A percentile compares a stretch with the other conserved stretches of the same genome.
Conservation (phyloP, 2,329 filamentous ascomycete genomes). For the Scedosporium minutisporum region DNA sequence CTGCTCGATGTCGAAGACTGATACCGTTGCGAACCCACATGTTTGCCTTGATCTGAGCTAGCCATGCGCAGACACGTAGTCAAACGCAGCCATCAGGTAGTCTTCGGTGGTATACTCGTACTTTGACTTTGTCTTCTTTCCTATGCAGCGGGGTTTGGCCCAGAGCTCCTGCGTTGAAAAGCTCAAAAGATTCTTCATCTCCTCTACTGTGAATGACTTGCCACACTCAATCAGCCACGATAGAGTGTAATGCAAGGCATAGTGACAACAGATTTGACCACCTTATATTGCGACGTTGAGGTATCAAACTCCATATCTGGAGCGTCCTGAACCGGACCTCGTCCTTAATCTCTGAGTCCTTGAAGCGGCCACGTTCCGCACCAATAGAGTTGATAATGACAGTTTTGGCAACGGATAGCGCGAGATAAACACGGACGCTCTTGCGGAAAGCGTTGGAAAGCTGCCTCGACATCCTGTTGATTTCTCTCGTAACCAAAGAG, state of each 20-base stretch:
- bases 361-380: conserved; percentile 74
- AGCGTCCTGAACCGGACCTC: conserved; percentile 74
- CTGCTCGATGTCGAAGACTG: conserved; percentile 88
- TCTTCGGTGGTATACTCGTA: conserved; percentile 59
- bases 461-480: conserved; percentile 83
- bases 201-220: conserved; percentile 59
- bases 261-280: conserved; percentile 86
- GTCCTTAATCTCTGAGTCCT: conserved; percentile 78
- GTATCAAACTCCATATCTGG: conserved; percentile 69
- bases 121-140: conserved; percentile 44
- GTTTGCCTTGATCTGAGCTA: conserved; percentile 94
- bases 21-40: conserved; percentile 99
- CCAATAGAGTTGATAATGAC: conserved; percentile 83
- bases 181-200: conserved; percentile 58
- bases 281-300: conserved; percentile 44
- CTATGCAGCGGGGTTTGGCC: conserved; percentile 53
- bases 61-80: conserved; percentile 94
- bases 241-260: conserved; percentile 88
- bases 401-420: conserved; percentile 66
- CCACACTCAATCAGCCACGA: conserved; percentile 93
- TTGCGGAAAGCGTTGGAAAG: conserved; percentile 79
- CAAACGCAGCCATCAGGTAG: conserved; percentile 77
- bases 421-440: conserved; percentile 56
- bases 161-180: conserved; percentile 65
- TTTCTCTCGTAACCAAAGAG: conserved; percentile 85